Conservation (phyloP, 1,284 basidiomycete species). For the Boletus smithii region DNA sequence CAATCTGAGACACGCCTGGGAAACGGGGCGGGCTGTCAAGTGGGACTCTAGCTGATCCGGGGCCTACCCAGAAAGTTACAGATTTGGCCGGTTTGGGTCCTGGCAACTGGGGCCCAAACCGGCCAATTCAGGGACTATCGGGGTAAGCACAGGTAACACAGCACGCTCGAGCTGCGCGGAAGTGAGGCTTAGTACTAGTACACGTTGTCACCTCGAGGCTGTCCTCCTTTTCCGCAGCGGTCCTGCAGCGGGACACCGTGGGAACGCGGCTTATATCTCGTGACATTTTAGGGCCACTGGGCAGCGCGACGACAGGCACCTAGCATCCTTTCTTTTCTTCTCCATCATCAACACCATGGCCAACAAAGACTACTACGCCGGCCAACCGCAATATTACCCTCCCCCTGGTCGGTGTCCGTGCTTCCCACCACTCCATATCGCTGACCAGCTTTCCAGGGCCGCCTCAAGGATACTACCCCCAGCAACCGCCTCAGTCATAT, state of each 20-base stretch:
- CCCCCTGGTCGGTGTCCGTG: slow-evolving; percentile 50
- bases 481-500: slow-evolving; percentile 71
- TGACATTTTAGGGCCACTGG: slow-evolving; percentile 29
- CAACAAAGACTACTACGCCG: slow-evolving; percentile 69
- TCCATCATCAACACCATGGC: slow-evolving; percentile 49
- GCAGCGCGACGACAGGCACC: slow-evolving; percentile 8
- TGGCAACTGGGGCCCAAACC: too few species aligned
- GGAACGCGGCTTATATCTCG: slow-evolving; percentile 13
- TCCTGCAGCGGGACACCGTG: slow-evolving; percentile 16
- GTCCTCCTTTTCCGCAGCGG: not conserved
- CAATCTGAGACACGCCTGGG: not conserved
- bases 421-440: not conserved
- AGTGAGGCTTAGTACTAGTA: not conserved
- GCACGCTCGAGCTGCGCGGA: slow-evolving; percentile 5
- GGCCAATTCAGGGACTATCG: too few species aligned
- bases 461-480: slow-evolving; percentile 73
- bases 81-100: too few species aligned
- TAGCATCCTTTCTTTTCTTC: slow-evolving; percentile 2
- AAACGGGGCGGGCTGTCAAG: not conserved
- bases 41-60: too few species aligned
- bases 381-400: slow-evolving; percentile 62
- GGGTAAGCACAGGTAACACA: too few species aligned
- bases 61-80: too few species aligned
- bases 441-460: slow-evolving; percentile 41
- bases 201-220: slow-evolving; percentile 28